phyloP scores from a whole-genome alignment of 1,284 basidiomycete species.

The Ustilago hordei region DNA sequence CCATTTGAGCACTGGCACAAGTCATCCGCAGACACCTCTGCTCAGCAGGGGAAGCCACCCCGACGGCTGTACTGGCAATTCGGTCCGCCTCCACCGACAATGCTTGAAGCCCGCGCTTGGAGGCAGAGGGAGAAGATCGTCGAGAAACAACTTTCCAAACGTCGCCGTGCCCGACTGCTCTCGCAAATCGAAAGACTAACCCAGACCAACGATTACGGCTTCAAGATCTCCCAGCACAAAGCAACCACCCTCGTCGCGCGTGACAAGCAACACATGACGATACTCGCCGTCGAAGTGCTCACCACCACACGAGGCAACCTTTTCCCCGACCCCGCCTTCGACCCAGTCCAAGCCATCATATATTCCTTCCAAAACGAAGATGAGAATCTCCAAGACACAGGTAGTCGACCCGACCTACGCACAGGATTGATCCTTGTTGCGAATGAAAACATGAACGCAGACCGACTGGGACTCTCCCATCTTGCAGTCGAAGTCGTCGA shows the following conservation, averaged over 20 bases:
- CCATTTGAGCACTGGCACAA: slow-evolving; percentile 65
- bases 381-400: slow-evolving; percentile 62
- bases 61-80: slow-evolving; percentile 71
- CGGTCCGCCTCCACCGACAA: slow-evolving; percentile 54
- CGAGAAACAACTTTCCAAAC: slow-evolving; percentile 34
- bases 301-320: slow-evolving; percentile 79
- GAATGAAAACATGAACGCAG: slow-evolving; percentile 5
- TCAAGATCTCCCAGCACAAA: slow-evolving; percentile 61
- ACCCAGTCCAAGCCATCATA: slow-evolving; percentile 80
- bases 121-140: slow-evolving; percentile 33
- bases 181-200: slow-evolving; percentile 82
- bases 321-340: slow-evolving; percentile 79
- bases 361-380: slow-evolving; percentile 77
- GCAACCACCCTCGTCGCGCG: slow-evolving; percentile 69
- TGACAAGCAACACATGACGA: slow-evolving; percentile 81
- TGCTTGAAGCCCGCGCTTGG: slow-evolving; percentile 49
- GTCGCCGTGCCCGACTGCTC: slow-evolving; percentile 35
- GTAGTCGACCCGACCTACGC: slow-evolving; percentile 51
- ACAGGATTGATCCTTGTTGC: slow-evolving; percentile 56
- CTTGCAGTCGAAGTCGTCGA: slow-evolving; percentile 74
- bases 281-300: slow-evolving; percentile 85
- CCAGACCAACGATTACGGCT: slow-evolving; percentile 76
- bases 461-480: slow-evolving; percentile 54
- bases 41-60: slow-evolving; percentile 6
- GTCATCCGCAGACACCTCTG: not conserved